These are phyloP conservation scores for Aspergillus incahuasiensis DNA, from an alignment of 495 filamentous ascomycete genomes.

Conservation along the genomic window DNA sequence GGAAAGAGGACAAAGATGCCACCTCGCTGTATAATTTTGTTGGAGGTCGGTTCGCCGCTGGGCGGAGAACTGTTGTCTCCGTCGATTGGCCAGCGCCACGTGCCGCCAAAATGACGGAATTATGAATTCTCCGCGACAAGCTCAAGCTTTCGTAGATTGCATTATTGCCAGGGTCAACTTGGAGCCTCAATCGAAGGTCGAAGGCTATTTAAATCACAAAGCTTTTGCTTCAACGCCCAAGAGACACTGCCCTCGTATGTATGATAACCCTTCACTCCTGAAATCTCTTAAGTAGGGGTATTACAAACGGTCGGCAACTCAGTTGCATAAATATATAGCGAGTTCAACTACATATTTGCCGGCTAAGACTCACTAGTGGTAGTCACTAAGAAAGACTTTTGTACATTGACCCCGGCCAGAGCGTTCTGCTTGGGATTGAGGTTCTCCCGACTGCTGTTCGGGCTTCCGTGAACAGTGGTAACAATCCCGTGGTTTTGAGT, in stretches of 20 bases:
- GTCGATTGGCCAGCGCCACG: constrained; percentile 23
- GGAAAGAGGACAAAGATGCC: constrained; percentile 35
- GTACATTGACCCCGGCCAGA: constrained; percentile 35
- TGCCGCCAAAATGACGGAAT: constrained; percentile 16
- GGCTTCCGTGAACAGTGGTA: constrained; percentile 31
- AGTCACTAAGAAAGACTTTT: constrained; percentile 38
- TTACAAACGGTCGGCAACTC: too few species aligned
- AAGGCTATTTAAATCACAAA: too few species aligned
- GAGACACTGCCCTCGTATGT: not conserved
- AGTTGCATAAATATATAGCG: not conserved
- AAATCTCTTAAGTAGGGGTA: too few species aligned
- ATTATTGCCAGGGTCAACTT: not conserved
- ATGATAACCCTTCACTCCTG: too few species aligned
- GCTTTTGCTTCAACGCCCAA: too few species aligned
- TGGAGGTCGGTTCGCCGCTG: constrained; percentile 36
- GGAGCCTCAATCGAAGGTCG: not conserved
- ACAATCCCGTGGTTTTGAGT: constrained; percentile 25
- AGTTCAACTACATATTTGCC: not conserved
- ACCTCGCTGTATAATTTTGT: constrained; percentile 36
- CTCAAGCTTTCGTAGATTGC: not conserved
- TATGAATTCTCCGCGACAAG: constrained; percentile 17
- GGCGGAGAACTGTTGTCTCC: constrained; percentile 5
- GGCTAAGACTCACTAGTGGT: constrained; percentile 18
- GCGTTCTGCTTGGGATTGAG: constrained; percentile 29
- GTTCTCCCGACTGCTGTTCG: constrained; percentile 36